Evolutionary conservation across 345 rosid genomes (phyloP).

Genomic region (Brassica carinata): DNA sequence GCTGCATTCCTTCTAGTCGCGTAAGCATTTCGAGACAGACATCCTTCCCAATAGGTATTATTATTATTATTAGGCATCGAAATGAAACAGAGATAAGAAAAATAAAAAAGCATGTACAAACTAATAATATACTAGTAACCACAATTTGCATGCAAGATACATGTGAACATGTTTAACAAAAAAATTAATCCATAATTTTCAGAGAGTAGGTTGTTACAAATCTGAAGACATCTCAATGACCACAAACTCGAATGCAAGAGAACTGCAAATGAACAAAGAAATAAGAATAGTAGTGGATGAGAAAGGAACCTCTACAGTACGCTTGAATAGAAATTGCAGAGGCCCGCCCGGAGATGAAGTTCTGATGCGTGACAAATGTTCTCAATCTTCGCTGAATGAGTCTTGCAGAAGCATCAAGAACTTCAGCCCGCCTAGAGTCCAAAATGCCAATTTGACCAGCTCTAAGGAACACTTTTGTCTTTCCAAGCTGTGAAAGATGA

Average conservation of each 20-base stretch:
- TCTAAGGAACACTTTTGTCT: conserved; percentile 91
- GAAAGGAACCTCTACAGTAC: conserved; percentile 72
- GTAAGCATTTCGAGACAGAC: conserved; percentile 65
- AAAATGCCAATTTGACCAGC: conserved; percentile 96
- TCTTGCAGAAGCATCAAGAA: conserved; percentile 81
- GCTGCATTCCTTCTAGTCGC: conserved; percentile 60
- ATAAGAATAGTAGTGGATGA: conserved; percentile 21
- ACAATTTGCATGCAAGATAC: neutral
- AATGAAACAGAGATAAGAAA: conserved; percentile 17
- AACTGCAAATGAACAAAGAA: neutral
- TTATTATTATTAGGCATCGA: conserved; percentile 35
- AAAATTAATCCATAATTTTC: neutral
- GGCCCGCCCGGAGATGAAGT: conserved; percentile 54
- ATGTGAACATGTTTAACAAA: conserved; percentile 22
- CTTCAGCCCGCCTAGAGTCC: conserved; percentile 82
- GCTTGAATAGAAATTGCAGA: conserved; percentile 80
- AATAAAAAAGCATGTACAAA: neutral
- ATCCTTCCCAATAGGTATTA: conserved; percentile 56
- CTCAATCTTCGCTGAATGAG: conserved; percentile 64
- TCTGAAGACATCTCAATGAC: neutral
- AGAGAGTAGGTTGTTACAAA: conserved; percentile 1
- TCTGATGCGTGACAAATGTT: conserved; percentile 60
- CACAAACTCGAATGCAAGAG: neutral
- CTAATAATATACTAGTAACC: neutral
- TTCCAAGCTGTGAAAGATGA: conserved; percentile 72